phyloP scores from a whole-genome alignment of 352 stramenopile species.

The Globisporangium radiosum region DNA sequence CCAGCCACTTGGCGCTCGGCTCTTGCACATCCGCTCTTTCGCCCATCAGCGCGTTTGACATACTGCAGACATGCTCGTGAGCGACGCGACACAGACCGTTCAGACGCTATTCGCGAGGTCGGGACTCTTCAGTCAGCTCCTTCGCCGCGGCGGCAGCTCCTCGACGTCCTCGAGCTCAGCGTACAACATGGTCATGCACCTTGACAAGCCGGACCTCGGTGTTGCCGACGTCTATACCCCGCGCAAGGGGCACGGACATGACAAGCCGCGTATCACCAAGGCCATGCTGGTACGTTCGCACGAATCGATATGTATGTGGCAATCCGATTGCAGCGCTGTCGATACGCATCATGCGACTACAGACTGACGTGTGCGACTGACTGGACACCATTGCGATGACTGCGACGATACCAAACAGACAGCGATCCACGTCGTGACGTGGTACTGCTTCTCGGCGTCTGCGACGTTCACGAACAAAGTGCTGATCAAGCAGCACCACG shows the following conservation, averaged over 20 bases:
- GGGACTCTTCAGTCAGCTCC: constrained; percentile 7
- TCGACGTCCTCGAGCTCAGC: constrained; percentile 2
- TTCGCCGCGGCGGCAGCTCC: background rate
- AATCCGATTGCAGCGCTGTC: background rate
- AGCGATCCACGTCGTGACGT: constrained; percentile 40
- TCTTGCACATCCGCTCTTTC: no score
- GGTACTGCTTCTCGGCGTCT: constrained; percentile 78
- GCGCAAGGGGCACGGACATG: constrained; percentile 12
- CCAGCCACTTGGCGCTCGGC: background rate
- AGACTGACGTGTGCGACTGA: background rate
- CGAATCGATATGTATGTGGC: no score
- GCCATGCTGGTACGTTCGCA: constrained; percentile 11
- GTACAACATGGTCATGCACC: constrained; percentile 5
- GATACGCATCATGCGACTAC: background rate
- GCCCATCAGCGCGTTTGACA: no score
- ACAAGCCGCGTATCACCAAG: constrained; percentile 9
- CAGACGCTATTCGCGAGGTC: constrained; percentile 9
- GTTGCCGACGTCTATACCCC: constrained; percentile 8
- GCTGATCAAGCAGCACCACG: constrained; percentile 82
- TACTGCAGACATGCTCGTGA: constrained; percentile 7
- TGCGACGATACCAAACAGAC: constrained; percentile 15
- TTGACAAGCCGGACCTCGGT: background rate
- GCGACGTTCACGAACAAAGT: constrained; percentile 85
- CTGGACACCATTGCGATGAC: no score
- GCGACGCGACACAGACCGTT: constrained; percentile 6